Conservation (phyloP, 73 alveolate genomes). For the Paramecium tetraurelia region DNA sequence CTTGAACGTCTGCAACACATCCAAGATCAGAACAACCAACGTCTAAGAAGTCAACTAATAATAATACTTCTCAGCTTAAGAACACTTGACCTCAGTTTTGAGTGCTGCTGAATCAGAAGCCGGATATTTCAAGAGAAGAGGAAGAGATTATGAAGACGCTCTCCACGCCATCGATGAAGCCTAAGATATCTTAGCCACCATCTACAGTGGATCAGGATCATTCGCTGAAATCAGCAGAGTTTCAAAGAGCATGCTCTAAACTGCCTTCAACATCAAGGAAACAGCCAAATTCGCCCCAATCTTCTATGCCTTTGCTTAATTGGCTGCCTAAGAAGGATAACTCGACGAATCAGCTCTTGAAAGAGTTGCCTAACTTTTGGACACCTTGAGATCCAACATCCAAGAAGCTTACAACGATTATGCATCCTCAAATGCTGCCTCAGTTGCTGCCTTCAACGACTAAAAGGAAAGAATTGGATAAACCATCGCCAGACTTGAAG, state of each 20-base stretch:
- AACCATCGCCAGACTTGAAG: slow-evolving; percentile 32
- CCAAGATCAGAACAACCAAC: slow-evolving; percentile 39
- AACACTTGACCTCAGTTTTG: background rate
- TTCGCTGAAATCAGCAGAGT: slow-evolving; percentile 32
- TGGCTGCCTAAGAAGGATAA: slow-evolving; percentile 48
- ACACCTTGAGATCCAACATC: slow-evolving; percentile 28
- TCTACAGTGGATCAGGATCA: slow-evolving; percentile 30
- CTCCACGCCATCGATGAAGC: slow-evolving; percentile 55
- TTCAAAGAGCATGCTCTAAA: slow-evolving; percentile 42
- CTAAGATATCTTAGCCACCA: background rate
- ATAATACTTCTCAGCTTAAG: background rate
- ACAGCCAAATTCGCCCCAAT: slow-evolving; percentile 14
- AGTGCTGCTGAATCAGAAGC: background rate
- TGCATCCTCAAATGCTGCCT: background rate
- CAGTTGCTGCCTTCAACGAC: slow-evolving; percentile 49
- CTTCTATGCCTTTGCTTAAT: slow-evolving; percentile 26
- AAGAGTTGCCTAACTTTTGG: slow-evolving; percentile 41
- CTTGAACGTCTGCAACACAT: background rate
- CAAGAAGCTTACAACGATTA: slow-evolving; percentile 14
- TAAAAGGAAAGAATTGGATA: background rate
- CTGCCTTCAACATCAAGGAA: slow-evolving; percentile 25
- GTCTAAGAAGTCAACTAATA: slow-evolving; percentile 9
- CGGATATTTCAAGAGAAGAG: slow-evolving; percentile 33
- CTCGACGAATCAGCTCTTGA: slow-evolving; percentile 38
- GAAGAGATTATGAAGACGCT: slow-evolving; percentile 47